Base-by-base conservation (phyloP, 2,329 filamentous ascomycete genomes). In the Juglanconis oblonga region DNA sequence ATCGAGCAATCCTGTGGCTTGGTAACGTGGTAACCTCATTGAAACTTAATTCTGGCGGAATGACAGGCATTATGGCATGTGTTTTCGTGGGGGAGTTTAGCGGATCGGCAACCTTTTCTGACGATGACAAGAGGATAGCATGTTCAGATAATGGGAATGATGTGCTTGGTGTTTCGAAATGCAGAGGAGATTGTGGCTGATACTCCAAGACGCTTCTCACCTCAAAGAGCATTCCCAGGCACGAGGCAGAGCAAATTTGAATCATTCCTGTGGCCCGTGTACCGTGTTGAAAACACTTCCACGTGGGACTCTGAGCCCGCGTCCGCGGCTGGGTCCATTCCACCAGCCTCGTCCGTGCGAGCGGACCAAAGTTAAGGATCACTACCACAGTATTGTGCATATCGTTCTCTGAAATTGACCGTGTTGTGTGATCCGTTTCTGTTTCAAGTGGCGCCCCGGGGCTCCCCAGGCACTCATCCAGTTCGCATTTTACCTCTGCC, bases 371-470 rank as follows among this genome's bases (percentile, higher is more conserved):
- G 36, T 40, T 24, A 24, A 24, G 24, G 24, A 24, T 24, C 24
- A 24, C 24, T 24, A 24, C 24, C 24, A 24, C 24, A 24, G 24
- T 24, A 24, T 2, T 24, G 24, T 24, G 24, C 24, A 24, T 24
- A 24, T 24, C 24, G 24, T 24, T 24, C 24, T 24, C 24, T 24
- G 24, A 24, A 24, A 24, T 24, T 24, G 24, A 2, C 24, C 24
- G 2, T 24, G 24, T 24, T 24, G 24, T 24, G 24, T n/a, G 13
- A n/a, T 40, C 52, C 32, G 38, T 33, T 44, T 57, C 40, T 57
- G 54, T 52, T 57, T 47, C 53, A 56, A 35, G 32, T 51, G 40
- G 44, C 53, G 35, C 49, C 24, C 51, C 58, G 40, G 36, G 3
- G 51, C 51, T 50, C 52, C 42, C 36, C 42, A 31, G 4, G 31